phyloP scores from a whole-genome alignment of 805 yeast genomes.

The Isabelozyma pseudorhagii region DNA sequence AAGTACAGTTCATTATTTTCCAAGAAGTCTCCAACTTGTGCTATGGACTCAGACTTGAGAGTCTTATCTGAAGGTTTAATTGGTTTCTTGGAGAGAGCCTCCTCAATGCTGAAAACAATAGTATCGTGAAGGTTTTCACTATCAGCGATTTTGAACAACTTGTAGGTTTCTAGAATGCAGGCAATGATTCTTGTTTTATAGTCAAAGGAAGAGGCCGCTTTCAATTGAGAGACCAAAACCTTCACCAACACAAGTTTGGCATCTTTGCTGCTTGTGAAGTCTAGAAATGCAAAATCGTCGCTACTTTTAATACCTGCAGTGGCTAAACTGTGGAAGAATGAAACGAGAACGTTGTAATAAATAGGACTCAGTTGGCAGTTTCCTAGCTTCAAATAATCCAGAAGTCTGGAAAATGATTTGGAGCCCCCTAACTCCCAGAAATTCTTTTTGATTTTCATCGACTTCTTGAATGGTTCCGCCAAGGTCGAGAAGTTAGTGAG shows the following conservation, averaged over 20 bases:
- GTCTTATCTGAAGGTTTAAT: background rate
- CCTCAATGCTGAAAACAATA: conserved; percentile 3
- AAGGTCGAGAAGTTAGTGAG: conserved; percentile 28
- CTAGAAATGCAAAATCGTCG: conserved; percentile 15
- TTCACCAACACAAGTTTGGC: conserved; percentile 14
- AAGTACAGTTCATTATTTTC: background rate
- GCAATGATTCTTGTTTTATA: conserved; percentile 16
- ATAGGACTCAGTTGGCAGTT: conserved; percentile 50
- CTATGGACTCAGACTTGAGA: background rate
- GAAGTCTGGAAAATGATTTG: conserved; percentile 38
- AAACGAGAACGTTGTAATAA: conserved; percentile 37
- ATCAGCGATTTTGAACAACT: background rate
- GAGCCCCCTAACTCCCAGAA: conserved; percentile 53
- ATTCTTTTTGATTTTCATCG: conserved; percentile 36
- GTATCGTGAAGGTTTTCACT: background rate
- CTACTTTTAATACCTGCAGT: conserved; percentile 1
- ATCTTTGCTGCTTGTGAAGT: conserved; percentile 14
- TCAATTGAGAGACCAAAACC: conserved; percentile 14
- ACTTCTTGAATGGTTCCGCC: conserved; percentile 7
- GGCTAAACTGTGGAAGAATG: conserved; percentile 17
- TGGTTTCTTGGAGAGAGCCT: conserved; percentile 4
- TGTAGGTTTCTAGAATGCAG: conserved; percentile 14
- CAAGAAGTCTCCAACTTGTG: conserved; percentile 1
- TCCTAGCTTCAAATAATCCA: conserved; percentile 49
- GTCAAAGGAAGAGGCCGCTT: conserved; percentile 8